Conservation (phyloP, 2,329 filamentous ascomycete species). For the Ophiocordyceps camponoti-leonardi region DNA sequence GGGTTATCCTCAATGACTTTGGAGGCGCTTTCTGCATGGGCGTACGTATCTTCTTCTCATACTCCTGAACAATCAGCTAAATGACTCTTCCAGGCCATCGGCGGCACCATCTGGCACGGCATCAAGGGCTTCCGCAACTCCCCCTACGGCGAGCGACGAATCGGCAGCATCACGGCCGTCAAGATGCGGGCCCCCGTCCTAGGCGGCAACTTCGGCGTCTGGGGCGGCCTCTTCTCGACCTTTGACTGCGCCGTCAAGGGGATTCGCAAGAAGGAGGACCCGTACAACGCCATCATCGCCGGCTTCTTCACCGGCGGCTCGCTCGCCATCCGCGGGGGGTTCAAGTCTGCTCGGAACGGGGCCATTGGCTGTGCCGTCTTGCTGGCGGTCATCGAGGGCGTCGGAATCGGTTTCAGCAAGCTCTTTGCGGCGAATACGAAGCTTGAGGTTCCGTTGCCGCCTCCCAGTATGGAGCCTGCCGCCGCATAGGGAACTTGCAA, state of each 20-base stretch:
- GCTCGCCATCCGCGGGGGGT: conserved; percentile 79
- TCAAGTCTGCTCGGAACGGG: conserved; percentile 81
- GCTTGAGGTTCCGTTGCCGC: conserved; percentile 38
- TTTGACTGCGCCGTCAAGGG: conserved; percentile 97
- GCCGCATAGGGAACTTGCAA: conserved; percentile 5
- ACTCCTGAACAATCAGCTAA: not conserved
- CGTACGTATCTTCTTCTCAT: conserved; percentile 32
- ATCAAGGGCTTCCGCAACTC: conserved; percentile 88
- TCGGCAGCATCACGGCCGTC: conserved; percentile 91
- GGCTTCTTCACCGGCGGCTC: conserved; percentile 94
- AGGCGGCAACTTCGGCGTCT: conserved; percentile 94
- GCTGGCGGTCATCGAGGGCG: conserved; percentile 90
- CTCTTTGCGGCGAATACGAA: conserved; percentile 85
- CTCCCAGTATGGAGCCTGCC: conserved; percentile 4
- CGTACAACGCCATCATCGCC: conserved; percentile 94
- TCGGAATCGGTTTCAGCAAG: conserved; percentile 87
- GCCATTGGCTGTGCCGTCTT: conserved; percentile 93
- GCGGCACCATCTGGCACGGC: conserved; percentile 84
- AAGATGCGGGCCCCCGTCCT: conserved; percentile 93
- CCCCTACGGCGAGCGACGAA: conserved; percentile 82
- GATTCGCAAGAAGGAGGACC: conserved; percentile 87
- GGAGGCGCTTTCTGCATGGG: conserved; percentile 96
- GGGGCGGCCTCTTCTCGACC: conserved; percentile 90
- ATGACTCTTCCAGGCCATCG: conserved; percentile 37
- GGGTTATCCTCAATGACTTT: conserved; percentile 93